Evolutionary conservation across 176 grass and related monocot species (phyloP).

Genomic region (Oropetium thomaeum): DNA sequence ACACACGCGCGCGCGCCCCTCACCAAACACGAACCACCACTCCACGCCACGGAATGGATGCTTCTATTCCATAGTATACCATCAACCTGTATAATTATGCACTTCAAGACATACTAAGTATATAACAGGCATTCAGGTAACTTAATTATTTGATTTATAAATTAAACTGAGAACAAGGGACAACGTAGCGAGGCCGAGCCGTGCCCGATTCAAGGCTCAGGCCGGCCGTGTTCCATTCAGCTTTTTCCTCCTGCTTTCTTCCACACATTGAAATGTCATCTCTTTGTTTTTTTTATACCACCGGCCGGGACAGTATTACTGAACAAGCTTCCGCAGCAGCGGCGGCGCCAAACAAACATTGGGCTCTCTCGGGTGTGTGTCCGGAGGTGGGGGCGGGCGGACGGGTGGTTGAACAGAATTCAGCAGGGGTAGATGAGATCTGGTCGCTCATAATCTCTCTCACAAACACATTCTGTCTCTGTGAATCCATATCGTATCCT

Average conservation of each 20-base stretch:
- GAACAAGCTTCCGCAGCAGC: conserved; percentile 17
- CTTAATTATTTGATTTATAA: too few species aligned
- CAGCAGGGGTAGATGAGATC: conserved; percentile 58
- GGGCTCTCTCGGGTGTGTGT: background rate
- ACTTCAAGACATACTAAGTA: too few species aligned
- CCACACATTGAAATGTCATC: background rate
- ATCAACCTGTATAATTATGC: too few species aligned
- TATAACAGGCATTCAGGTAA: too few species aligned
- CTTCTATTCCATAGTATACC: conserved; percentile 7
- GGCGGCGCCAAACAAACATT: background rate
- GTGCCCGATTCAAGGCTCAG: too few species aligned
- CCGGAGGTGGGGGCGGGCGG: conserved; percentile 34
- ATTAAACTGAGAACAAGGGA: too few species aligned
- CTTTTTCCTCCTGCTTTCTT: background rate
- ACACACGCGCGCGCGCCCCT: background rate
- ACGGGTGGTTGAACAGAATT: conserved; percentile 52
- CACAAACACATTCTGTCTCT: conserved; percentile 3
- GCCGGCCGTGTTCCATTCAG: too few species aligned
- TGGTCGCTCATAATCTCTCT: conserved; percentile 15
- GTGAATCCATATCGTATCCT: background rate
- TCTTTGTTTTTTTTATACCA: background rate
- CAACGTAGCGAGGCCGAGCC: too few species aligned
- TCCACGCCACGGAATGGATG: background rate
- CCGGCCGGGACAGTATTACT: background rate
- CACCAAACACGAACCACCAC: conserved; percentile 32